Percentiles rank a stretch among this genome's conserved stretches.
Evolutionary conservation across 164 flowering plant species (phyloP).

Genomic region (Saururus chinensis): DNA sequence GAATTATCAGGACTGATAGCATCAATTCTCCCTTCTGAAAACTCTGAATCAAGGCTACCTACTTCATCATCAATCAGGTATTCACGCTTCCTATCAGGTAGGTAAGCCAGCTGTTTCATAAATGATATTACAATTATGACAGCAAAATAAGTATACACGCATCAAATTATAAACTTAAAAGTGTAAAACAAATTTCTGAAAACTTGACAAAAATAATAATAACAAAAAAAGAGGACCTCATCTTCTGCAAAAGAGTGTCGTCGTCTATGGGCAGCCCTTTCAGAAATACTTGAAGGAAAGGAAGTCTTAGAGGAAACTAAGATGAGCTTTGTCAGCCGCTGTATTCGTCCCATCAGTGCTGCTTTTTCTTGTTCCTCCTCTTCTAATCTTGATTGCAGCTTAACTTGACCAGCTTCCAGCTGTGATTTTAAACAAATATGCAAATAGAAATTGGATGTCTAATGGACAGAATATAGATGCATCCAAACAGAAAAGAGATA

Average conservation of each 20-base stretch:
- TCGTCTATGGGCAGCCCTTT: slow-evolving; percentile 36
- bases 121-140: neutral
- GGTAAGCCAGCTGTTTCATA: slow-evolving; percentile 64
- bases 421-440: slow-evolving; percentile 11
- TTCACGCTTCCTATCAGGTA: slow-evolving; percentile 69
- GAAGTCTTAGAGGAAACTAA: slow-evolving; percentile 78
- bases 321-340: slow-evolving; percentile 73
- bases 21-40: slow-evolving; percentile 46
- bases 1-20: slow-evolving; percentile 35
- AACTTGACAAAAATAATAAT: slow-evolving; percentile 6
- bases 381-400: slow-evolving; percentile 77
- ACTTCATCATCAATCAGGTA: slow-evolving; percentile 53
- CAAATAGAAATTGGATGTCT: neutral
- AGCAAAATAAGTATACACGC: neutral
- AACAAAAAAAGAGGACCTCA: slow-evolving; percentile 38
- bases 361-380: slow-evolving; percentile 92
- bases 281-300: slow-evolving; percentile 35
- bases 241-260: slow-evolving; percentile 84
- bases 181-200: neutral
- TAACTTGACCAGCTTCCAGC: slow-evolving; percentile 84
- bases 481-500: neutral
- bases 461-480: neutral
- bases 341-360: slow-evolving; percentile 88
- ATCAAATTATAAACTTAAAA: neutral
- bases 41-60: slow-evolving; percentile 51